Evolutionary conservation across 257 asterid species (phyloP).

Genomic region (Rubia yunnanensis): DNA sequence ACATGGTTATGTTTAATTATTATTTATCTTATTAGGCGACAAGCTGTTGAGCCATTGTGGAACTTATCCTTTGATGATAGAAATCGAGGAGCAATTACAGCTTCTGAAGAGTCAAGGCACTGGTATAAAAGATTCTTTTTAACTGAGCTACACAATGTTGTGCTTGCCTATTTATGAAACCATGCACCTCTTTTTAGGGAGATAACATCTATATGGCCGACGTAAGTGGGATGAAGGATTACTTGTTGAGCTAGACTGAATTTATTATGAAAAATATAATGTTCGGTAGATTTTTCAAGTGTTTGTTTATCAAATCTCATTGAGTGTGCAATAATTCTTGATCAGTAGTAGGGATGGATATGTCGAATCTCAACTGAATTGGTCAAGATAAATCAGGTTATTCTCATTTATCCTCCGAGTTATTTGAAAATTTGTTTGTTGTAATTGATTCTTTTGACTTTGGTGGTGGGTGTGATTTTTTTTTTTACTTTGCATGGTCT

Average conservation of each 20-base stretch:
- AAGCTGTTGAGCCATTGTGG: conserved; percentile 94
- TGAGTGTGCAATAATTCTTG: conserved; percentile 1
- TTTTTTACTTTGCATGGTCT: background rate
- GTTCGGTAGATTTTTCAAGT: background rate
- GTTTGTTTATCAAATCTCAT: background rate
- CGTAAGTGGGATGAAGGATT: background rate
- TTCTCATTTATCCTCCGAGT: background rate
- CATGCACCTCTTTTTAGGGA: background rate
- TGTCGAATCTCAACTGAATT: background rate
- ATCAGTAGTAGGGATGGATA: background rate
- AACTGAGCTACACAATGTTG: background rate
- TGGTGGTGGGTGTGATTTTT: background rate
- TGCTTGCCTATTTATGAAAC: background rate
- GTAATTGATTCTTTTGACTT: background rate
- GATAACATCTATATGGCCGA: background rate
- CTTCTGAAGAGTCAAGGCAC: conserved; percentile 83
- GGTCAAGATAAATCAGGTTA: background rate
- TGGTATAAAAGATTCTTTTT: conserved; percentile 36
- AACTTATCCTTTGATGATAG: conserved; percentile 74
- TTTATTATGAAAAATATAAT: background rate
- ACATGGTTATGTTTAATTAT: background rate
- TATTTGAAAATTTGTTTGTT: background rate
- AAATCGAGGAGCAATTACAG: conserved; percentile 83
- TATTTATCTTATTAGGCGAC: conserved; percentile 45
- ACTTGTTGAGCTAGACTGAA: background rate